These are phyloP conservation scores for Dissoconium aciculare DNA, from an alignment of 2,329 filamentous ascomycete species.

Conservation along the genomic window DNA sequence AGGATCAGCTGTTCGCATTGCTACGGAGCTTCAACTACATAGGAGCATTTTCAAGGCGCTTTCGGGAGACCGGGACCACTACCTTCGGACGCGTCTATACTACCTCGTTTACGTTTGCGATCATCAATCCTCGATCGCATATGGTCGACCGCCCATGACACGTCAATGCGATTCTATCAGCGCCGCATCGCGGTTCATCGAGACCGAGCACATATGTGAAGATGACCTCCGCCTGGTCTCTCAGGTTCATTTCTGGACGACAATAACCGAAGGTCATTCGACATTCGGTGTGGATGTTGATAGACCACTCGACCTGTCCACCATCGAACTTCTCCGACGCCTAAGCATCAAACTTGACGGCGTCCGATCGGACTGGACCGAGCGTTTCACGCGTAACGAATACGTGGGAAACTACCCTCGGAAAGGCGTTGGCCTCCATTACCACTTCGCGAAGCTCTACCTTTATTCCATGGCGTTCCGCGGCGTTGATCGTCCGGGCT, in stretches of 20 bases:
- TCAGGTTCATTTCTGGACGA: conserved; percentile 18
- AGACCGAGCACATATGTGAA: conserved; percentile 20
- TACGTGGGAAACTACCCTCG: conserved; percentile 19
- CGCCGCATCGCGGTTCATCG: conserved; percentile 20
- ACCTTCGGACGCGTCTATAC: conserved; percentile 26
- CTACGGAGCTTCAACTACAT: conserved; percentile 27
- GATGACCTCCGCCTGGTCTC: conserved; percentile 17
- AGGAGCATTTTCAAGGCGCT: conserved; percentile 25
- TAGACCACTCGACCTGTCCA: conserved; percentile 14
- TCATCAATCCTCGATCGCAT: conserved; percentile 26
- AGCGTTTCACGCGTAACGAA: conserved; percentile 14
- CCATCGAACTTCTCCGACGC: conserved; percentile 21
- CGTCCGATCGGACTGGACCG: conserved; percentile 18
- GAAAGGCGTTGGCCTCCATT: conserved; percentile 18
- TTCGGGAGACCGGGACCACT: conserved; percentile 19
- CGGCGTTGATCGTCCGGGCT: conserved; percentile 14
- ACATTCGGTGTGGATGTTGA: conserved; percentile 21
- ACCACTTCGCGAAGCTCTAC: conserved; percentile 18
- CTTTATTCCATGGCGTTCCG: conserved; percentile 19
- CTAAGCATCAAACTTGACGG: conserved; percentile 16
- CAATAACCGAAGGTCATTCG: conserved; percentile 17
- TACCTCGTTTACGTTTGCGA: conserved; percentile 29
- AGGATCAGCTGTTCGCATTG: conserved; percentile 25
- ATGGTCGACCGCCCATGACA: conserved; percentile 26
- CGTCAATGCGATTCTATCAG: conserved; percentile 21